These are phyloP conservation scores for Zoysia japonica DNA, from an alignment of 176 grass and related monocot species.

Conservation along the genomic window DNA sequence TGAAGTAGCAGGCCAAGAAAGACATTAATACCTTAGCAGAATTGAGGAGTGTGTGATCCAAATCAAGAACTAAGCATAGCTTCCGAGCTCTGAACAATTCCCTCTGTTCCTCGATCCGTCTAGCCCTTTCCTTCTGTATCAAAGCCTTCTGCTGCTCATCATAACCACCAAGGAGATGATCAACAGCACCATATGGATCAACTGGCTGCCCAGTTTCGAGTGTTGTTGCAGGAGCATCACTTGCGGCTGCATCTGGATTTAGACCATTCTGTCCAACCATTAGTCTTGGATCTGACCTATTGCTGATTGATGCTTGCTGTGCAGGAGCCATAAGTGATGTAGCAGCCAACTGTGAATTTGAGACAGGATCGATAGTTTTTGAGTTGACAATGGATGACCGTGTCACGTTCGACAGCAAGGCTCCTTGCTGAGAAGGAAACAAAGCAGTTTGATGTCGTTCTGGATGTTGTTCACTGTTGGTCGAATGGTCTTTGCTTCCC, in stretches of 20 bases:
- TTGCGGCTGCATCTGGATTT: slow-evolving; percentile 40
- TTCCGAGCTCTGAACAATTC: slow-evolving; percentile 85
- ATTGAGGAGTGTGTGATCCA: slow-evolving; percentile 98
- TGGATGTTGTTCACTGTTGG: slow-evolving; percentile 38
- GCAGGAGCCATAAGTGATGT: slow-evolving; percentile 35
- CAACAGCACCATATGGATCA: slow-evolving; percentile 69
- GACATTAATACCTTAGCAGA: slow-evolving; percentile 79
- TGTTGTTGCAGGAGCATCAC: slow-evolving; percentile 31
- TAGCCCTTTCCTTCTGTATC: slow-evolving; percentile 96
- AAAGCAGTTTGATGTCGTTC: slow-evolving; percentile 34
- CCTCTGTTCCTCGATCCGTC: slow-evolving; percentile 79
- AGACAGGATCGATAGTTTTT: slow-evolving; percentile 41
- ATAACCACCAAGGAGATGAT: slow-evolving; percentile 87
- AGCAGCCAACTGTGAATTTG: slow-evolving; percentile 63
- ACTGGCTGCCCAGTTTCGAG: slow-evolving; percentile 25
- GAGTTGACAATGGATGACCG: slow-evolving; percentile 15
- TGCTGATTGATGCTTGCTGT: slow-evolving; percentile 32
- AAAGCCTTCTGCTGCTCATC: slow-evolving; percentile 87
- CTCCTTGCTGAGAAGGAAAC: slow-evolving; percentile 37
- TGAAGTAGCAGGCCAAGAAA: slow-evolving; percentile 18
- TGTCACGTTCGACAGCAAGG: slow-evolving; percentile 9
- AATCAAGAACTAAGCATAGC: slow-evolving; percentile 94
- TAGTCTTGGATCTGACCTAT: slow-evolving; percentile 36
- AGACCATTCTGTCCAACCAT: slow-evolving; percentile 37
- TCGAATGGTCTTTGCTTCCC: slow-evolving; percentile 42